Conservation (phyloP, 2,329 filamentous ascomycete genomes). For the Fusarium aywerte region DNA sequence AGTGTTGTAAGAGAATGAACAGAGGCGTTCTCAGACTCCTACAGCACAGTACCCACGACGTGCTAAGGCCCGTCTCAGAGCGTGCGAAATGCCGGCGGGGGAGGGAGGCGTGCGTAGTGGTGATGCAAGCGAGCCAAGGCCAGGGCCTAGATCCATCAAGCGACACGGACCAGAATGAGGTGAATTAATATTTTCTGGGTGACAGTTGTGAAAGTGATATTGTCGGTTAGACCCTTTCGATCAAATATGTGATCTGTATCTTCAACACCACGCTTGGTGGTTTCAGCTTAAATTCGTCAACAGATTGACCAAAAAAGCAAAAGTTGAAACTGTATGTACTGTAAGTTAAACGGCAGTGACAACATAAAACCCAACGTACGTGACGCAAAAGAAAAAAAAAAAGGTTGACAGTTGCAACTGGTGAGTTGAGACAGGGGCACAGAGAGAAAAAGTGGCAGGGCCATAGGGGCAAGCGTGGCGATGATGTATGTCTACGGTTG, state of each 20-base stretch:
- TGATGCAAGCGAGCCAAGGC: conserved; percentile 48
- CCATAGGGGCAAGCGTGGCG: conserved; percentile 47
- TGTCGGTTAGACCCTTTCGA: conserved; percentile 13
- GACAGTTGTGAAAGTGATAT: conserved; percentile 21
- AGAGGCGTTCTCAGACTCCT: conserved; percentile 42
- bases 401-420: conserved; percentile 36
- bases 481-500: conserved; percentile 50
- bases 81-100: conserved; percentile 47
- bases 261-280: conserved; percentile 13
- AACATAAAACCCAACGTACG: conserved; percentile 16
- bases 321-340: conserved; percentile 18
- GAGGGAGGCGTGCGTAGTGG: conserved; percentile 45
- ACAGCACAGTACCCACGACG: conserved; percentile 29
- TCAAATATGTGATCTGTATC: background rate
- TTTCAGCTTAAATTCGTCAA: conserved; percentile 11
- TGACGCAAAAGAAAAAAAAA: conserved; percentile 31
- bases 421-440: conserved; percentile 42
- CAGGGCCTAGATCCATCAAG: conserved; percentile 47
- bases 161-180: conserved; percentile 34
- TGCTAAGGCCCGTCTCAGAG: conserved; percentile 38
- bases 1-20: conserved; percentile 41
- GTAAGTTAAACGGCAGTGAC: conserved; percentile 2
- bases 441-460: conserved; percentile 43
- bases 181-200: conserved; percentile 18
- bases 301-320: conserved; percentile 18